Evolutionary conservation across 1,284 basidiomycete species (phyloP).

Genomic region (Somion occarium): DNA sequence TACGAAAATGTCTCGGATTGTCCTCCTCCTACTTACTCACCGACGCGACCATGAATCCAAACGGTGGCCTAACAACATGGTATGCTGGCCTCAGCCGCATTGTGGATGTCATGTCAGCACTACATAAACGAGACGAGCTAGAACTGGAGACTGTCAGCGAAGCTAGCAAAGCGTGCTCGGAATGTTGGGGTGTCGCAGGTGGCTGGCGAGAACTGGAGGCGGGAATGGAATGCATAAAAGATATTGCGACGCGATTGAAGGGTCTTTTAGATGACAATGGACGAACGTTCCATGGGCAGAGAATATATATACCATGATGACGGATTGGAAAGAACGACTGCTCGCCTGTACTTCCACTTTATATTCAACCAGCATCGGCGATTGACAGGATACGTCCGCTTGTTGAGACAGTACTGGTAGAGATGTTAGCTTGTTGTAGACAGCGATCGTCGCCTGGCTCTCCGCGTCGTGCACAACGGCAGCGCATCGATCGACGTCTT

Average conservation of each 20-base stretch:
- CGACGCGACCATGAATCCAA: conserved; percentile 61
- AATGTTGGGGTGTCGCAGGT: conserved; percentile 72
- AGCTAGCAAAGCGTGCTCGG: conserved; percentile 73
- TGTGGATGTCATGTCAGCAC: conserved; percentile 63
- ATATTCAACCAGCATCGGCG: not conserved
- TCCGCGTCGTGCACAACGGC: not conserved
- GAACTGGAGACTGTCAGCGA: conserved; percentile 68
- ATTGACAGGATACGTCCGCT: not conserved
- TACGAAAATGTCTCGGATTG: conserved; percentile 61
- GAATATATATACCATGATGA: conserved; percentile 54
- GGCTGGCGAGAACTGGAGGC: conserved; percentile 63
- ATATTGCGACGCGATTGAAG: conserved; percentile 57
- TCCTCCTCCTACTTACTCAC: conserved; percentile 73
- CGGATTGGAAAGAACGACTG: not conserved
- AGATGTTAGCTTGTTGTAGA: not conserved
- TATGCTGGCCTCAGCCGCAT: conserved; percentile 58
- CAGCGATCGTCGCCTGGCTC: not conserved
- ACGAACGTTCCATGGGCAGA: conserved; percentile 58
- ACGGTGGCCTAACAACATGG: conserved; percentile 56
- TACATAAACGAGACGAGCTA: conserved; percentile 59
- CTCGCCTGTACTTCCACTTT: not conserved
- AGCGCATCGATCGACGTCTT: not conserved
- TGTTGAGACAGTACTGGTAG: not conserved
- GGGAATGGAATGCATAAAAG: conserved; percentile 52
- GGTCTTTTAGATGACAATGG: conserved; percentile 61